A percentile compares a stretch with the other conserved stretches of the same genome.
Evolutionary conservation across 768 basidiomycete genomes (phyloP).

Genomic region (Tulasnella sp.): DNA sequence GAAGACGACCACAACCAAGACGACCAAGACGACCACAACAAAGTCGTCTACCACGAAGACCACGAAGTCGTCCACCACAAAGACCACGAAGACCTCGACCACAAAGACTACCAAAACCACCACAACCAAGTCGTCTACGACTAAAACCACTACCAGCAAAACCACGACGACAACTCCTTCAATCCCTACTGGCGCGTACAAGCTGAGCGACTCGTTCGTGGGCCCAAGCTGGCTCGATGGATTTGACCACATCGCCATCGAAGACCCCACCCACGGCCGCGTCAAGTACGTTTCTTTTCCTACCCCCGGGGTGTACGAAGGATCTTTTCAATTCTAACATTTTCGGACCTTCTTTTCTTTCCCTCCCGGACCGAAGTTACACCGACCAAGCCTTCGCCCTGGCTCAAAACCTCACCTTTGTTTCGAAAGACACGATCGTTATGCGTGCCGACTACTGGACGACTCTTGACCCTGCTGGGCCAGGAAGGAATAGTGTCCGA

Average conservation of each 20-base stretch:
- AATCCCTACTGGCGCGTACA: constrained; percentile 9
- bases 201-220: constrained; percentile 29
- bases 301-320: not conserved
- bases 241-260: constrained; percentile 27
- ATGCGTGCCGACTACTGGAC: constrained; percentile 28
- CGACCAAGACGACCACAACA: not conserved
- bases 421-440: constrained; percentile 17
- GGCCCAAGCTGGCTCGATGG: constrained; percentile 28
- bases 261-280: constrained; percentile 31
- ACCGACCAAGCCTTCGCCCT: constrained; percentile 22
- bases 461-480: constrained; percentile 16
- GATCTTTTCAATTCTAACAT: not conserved
- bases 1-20: no score
- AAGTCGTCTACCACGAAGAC: no score
- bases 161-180: not conserved
- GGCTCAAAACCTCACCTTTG: constrained; percentile 26
- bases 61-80: not conserved
- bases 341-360: not conserved
- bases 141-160: not conserved
- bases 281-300: constrained; percentile 27
- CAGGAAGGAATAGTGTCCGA: constrained; percentile 28
- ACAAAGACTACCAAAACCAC: not conserved
- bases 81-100: not conserved
- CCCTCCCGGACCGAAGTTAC: not conserved
- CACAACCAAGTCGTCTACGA: not conserved